Conservation (phyloP, 2,329 filamentous ascomycete species). For the Verticillium dahliae region DNA sequence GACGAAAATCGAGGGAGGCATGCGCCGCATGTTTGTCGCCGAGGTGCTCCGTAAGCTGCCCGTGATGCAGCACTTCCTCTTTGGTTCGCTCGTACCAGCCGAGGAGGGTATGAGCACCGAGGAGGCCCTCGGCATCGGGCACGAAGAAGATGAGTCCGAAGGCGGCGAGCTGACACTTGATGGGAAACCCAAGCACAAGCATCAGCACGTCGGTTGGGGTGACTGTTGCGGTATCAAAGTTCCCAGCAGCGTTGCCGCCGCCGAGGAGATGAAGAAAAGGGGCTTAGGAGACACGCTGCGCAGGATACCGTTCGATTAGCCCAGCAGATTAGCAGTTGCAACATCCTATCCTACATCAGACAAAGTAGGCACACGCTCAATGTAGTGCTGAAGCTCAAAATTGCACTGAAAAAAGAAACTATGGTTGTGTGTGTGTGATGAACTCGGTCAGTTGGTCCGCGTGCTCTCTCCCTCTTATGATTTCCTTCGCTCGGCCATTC, state of each 20-base stretch:
- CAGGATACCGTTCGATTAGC: conserved; percentile 73
- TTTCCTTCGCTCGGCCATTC: not conserved
- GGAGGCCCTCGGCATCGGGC: conserved; percentile 37
- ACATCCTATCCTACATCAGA: too few species aligned
- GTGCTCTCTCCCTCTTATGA: not conserved
- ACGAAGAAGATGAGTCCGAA: conserved; percentile 44
- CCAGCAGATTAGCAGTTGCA: too few species aligned
- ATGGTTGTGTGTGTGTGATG: not conserved
- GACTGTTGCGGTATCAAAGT: conserved; percentile 98
- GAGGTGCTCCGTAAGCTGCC: conserved; percentile 91
- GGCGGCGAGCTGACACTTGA: conserved; percentile 57
- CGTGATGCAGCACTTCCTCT: conserved; percentile 98
- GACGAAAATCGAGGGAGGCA: conserved; percentile 88
- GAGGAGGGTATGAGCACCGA: conserved; percentile 73
- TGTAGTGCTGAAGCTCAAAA: not conserved
- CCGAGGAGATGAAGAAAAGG: conserved; percentile 78
- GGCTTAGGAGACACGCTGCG: conserved; percentile 55
- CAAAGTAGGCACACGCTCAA: conserved; percentile 7
- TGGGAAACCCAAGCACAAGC: conserved; percentile 55
- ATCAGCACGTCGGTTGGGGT: conserved; percentile 73
- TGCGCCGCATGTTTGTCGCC: conserved; percentile 93
- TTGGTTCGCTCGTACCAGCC: conserved; percentile 78
- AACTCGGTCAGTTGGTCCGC: not conserved
- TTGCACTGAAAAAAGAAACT: not conserved
- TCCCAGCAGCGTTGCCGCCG: conserved; percentile 86